phyloP scores from a whole-genome alignment of 1,139 yeast species.

The Candida sp. region DNA sequence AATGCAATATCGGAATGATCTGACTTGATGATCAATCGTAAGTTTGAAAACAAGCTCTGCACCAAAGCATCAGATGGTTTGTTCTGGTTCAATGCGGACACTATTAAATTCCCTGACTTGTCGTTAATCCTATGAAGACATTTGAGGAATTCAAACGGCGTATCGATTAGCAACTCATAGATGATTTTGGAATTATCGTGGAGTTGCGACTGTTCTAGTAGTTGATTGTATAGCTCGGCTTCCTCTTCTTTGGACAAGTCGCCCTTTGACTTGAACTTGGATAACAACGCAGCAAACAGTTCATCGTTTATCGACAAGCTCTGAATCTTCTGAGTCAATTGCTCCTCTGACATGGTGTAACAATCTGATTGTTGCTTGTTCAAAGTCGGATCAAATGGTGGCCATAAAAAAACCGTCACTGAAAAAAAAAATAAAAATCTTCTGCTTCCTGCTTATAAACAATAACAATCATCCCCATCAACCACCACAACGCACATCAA shows the following conservation, averaged over 20 bases:
- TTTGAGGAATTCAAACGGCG: conserved; percentile 21
- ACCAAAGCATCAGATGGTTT: conserved; percentile 7
- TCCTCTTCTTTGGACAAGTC: background rate
- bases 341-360: background rate
- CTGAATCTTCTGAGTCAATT: conserved; percentile 2
- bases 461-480: background rate
- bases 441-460: background rate
- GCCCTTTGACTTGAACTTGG: background rate
- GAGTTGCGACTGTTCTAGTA: conserved; percentile 18
- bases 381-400: background rate
- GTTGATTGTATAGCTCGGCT: conserved; percentile 1
- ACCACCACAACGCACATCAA: background rate
- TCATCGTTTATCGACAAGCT: conserved; percentile 1
- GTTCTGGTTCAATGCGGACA: background rate
- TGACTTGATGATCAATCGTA: conserved; percentile 15
- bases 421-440: background rate
- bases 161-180: conserved; percentile 22
- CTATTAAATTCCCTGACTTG: conserved; percentile 13
- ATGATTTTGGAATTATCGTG: conserved; percentile 15
- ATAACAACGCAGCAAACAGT: background rate
- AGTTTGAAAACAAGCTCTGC: conserved; percentile 16
- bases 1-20: conserved; percentile 4
- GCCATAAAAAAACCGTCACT: background rate
- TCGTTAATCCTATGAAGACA: conserved; percentile 23
- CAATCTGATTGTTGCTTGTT: no score